A percentile compares a stretch with the other conserved stretches of the same genome.
Conservation (phyloP, 2,329 filamentous ascomycete species). For the Penicillium sp. region DNA sequence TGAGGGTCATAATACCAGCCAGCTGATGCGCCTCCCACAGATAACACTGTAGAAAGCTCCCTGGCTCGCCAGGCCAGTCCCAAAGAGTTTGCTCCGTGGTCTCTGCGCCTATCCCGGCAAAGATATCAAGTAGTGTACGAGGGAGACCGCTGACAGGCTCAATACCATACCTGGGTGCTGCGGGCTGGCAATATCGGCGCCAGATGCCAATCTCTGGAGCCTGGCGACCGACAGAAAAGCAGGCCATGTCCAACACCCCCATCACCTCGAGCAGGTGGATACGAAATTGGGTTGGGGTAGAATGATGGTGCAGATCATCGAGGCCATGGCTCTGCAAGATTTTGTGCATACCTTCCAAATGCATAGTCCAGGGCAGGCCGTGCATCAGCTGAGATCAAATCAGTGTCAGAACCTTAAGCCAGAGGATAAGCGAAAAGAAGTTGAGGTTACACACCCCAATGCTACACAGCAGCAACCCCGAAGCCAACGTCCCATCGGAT, state of each 20-base stretch:
- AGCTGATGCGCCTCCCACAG: conserved; percentile 33
- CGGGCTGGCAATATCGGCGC: conserved; percentile 27
- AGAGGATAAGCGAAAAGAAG: not conserved
- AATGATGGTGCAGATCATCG: not conserved
- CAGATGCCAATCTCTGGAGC: conserved; percentile 29
- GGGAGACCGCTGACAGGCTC: conserved; percentile 34
- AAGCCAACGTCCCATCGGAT: conserved; percentile 31
- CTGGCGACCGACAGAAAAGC: conserved; percentile 29
- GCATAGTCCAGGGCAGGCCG: conserved; percentile 33
- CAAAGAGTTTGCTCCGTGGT: conserved; percentile 31
- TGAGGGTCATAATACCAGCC: conserved; percentile 28
- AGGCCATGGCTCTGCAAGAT: conserved; percentile 26
- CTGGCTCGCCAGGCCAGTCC: conserved; percentile 30
- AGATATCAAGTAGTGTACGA: conserved; percentile 29
- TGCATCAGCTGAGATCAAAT: conserved; percentile 27
- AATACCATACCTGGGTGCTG: conserved; percentile 10
- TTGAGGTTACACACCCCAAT: conserved; percentile 28
- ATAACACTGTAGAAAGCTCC: conserved; percentile 30
- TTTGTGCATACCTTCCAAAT: conserved; percentile 35
- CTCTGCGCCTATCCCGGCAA: conserved; percentile 25
- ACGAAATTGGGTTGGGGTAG: conserved; percentile 17
- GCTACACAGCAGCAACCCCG: conserved; percentile 33
- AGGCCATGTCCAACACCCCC: conserved; percentile 34
- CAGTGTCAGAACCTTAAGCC: conserved; percentile 1
- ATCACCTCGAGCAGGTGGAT: conserved; percentile 33